Conservation (phyloP, 73 alveolate genomes). For the Effrenium voratum region DNA sequence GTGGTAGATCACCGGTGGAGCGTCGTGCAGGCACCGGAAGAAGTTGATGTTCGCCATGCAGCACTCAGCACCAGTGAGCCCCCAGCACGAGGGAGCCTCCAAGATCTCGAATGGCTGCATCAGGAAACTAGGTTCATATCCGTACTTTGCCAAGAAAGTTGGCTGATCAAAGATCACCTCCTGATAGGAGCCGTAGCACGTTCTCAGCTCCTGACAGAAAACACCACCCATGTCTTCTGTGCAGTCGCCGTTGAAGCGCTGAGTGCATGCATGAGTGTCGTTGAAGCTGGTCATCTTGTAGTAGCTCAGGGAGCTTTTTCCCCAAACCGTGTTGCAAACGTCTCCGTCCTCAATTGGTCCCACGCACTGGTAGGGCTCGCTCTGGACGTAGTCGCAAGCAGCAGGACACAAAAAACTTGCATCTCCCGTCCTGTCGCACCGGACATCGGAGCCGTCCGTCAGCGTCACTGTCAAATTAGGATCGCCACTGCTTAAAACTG, state of each 20-base stretch:
- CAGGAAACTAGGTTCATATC: slow-evolving; percentile 47
- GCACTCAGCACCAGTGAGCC: slow-evolving; percentile 24
- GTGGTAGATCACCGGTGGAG: slow-evolving; percentile 61
- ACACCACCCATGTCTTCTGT: slow-evolving; percentile 60
- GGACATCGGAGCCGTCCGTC: slow-evolving; percentile 17
- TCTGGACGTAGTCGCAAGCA: slow-evolving; percentile 45
- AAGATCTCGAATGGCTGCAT: slow-evolving; percentile 49
- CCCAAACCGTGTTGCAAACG: slow-evolving; percentile 77
- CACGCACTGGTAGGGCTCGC: slow-evolving; percentile 2
- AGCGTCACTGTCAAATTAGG: slow-evolving; percentile 44
- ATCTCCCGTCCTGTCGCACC: slow-evolving; percentile 46
- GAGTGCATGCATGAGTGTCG: not conserved
- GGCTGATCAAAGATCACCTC: slow-evolving; percentile 37
- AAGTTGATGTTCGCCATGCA: slow-evolving; percentile 62
- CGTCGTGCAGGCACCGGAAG: slow-evolving; percentile 58
- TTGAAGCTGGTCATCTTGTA: slow-evolving; percentile 22
- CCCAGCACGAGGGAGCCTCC: slow-evolving; percentile 46
- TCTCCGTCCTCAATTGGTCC: slow-evolving; percentile 81
- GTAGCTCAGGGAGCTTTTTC: slow-evolving; percentile 12
- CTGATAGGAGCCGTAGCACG: slow-evolving; percentile 19
- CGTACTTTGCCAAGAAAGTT: slow-evolving; percentile 80
- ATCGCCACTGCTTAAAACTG: slow-evolving; percentile 63
- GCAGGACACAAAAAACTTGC: slow-evolving; percentile 24
- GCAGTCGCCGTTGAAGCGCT: slow-evolving; percentile 63
- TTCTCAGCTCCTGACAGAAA: slow-evolving; percentile 1